phyloP scores from a whole-genome alignment of 495 filamentous ascomycete genomes.

The Penicillium bovifimosum region DNA sequence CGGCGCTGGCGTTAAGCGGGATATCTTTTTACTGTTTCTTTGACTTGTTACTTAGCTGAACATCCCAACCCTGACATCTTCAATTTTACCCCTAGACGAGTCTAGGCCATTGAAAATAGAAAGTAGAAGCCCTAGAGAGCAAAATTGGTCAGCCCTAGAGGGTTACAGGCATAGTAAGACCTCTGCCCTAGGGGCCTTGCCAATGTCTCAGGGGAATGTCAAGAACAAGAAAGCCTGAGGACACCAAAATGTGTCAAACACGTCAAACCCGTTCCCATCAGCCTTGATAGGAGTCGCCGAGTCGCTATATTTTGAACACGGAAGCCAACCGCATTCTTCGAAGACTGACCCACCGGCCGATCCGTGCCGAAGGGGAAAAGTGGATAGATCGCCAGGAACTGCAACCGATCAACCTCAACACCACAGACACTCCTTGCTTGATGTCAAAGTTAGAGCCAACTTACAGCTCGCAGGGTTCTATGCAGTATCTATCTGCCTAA shows the following conservation, averaged over 20 bases:
- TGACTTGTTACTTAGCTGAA: neutral
- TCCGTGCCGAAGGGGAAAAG: neutral
- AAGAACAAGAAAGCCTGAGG: neutral
- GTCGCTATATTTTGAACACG: neutral
- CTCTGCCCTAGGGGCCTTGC: no score
- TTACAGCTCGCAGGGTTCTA: neutral
- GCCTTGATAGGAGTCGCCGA: neutral
- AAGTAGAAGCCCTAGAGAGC: neutral
- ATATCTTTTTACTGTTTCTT: neutral
- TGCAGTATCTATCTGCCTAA: neutral
- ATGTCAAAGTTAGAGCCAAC: neutral
- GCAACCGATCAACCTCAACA: slow-evolving; percentile 7
- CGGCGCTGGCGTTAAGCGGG: slow-evolving; percentile 1
- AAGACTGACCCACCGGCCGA: neutral
- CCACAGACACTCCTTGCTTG: slow-evolving; percentile 13
- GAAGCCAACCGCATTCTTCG: slow-evolving; percentile 17
- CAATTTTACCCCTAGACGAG: neutral
- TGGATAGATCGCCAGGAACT: slow-evolving; percentile 23
- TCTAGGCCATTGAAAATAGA: neutral
- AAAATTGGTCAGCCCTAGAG: neutral
- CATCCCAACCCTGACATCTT: neutral
- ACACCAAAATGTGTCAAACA: neutral
- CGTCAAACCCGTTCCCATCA: neutral
- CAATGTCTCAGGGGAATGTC: neutral
- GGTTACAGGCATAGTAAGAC: no score